These are phyloP conservation scores for Diaporthe citri DNA, from an alignment of 2,329 filamentous ascomycete genomes.

Conservation along the genomic window DNA sequence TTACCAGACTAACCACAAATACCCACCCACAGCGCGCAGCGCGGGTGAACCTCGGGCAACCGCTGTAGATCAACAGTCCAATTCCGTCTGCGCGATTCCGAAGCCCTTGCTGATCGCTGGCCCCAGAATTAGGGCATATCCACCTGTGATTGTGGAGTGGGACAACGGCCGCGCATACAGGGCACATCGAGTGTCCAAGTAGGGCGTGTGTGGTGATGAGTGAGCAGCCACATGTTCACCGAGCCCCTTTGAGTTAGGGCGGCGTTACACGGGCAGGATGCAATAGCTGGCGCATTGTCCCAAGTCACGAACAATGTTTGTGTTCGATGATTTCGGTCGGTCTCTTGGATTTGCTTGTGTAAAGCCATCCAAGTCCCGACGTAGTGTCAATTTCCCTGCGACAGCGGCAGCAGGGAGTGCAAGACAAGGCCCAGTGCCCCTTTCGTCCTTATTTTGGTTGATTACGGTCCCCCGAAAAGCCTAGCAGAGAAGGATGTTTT, in stretches of 20 bases:
- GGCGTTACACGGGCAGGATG: not conserved
- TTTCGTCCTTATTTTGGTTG: not conserved
- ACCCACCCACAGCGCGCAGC: conserved; percentile 1
- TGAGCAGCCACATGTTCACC: conserved; percentile 34
- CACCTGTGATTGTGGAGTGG: conserved; percentile 27
- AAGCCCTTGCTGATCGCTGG: conserved; percentile 22
- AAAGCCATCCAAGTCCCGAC: not conserved
- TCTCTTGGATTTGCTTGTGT: not conserved
- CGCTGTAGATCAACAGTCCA: conserved; percentile 7
- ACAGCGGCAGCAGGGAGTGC: conserved; percentile 3
- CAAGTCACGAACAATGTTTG: conserved; percentile 1
- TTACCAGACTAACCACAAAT: conserved; percentile 2
- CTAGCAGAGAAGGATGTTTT: not conserved
- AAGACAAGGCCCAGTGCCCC: not conserved
- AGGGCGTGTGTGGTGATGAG: conserved; percentile 18
- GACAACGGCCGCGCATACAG: conserved; percentile 20
- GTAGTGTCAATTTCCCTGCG: not conserved
- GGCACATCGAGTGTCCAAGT: not conserved
- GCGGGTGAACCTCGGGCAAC: conserved; percentile 24
- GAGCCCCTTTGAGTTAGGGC: conserved; percentile 21
- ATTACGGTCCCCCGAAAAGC: not conserved
- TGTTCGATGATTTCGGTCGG: conserved; percentile 14
- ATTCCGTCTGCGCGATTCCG: conserved; percentile 16
- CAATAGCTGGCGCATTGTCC: conserved; percentile 20
- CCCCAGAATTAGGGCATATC: conserved; percentile 23